Evolutionary conservation across 75 land plant species (phyloP), one percentile per base, ranked within the genome.

Genomic region (Selaginella tamariscina): DNA sequence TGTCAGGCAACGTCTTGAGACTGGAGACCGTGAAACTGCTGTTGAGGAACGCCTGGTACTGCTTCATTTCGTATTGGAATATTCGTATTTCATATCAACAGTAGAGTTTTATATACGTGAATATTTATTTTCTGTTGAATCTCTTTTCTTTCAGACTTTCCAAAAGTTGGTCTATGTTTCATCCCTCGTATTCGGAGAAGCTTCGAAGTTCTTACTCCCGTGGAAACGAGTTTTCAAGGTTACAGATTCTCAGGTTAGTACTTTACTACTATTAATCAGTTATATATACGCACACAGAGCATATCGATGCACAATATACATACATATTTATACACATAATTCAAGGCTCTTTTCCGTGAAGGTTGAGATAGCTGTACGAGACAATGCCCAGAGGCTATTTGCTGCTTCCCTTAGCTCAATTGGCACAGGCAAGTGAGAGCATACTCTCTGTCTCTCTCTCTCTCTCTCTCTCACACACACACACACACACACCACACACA

Each of bases 221-320:
- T 94, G 98, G 98, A 94, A 94, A 71, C 88, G 98, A 56, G 83
- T 94, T 69, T 94, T 94, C 72, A 86, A 85, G 39, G 81, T 94
- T 24, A 87, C 98, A 30, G 91, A 94, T 78, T 27, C 98, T 29
- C 96, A 94, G 84, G 97, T 88, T 78, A 22, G 56, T 22, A 30
- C 21, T 59, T 2, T 15, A 39, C 49, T 39, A 15, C 49, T 39
- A 5, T 39, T 5, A 39, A 5, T 39, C 49, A 39, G 49, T 39
- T 39, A 15, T 39, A 15, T 39, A 39, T 15, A 39, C n/a, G n/a
- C n/a, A n/a, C n/a, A n/a, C n/a, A n/a, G n/a, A n/a, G n/a, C n/a
- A n/a, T n/a, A n/a, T n/a, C n/a, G n/a, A n/a, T n/a, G n/a, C n/a
- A n/a, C n/a, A n/a, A n/a, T n/a, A n/a, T n/a, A n/a, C n/a, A n/a